These are phyloP conservation scores for Aspergillus pseudonomiae DNA, from an alignment of 2,329 filamentous ascomycete genomes.

Conservation along the genomic window DNA sequence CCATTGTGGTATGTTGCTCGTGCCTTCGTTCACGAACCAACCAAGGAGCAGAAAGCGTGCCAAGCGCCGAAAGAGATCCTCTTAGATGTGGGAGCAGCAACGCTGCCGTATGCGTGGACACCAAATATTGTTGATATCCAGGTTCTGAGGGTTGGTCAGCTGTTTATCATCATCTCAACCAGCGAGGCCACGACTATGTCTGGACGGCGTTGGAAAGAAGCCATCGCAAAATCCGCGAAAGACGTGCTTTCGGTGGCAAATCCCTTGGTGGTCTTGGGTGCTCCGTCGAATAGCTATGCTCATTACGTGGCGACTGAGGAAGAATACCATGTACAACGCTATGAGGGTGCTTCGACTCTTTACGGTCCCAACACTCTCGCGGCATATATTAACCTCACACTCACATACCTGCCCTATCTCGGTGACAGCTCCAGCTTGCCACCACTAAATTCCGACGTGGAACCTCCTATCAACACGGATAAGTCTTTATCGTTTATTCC, in stretches of 20 bases:
- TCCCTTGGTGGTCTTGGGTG: conserved; percentile 80
- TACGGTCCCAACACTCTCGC: conserved; percentile 81
- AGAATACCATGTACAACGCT: conserved; percentile 82
- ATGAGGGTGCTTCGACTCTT: conserved; percentile 92
- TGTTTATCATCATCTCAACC: conserved; percentile 81
- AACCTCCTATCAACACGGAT: conserved; percentile 77
- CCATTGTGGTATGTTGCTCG: conserved; percentile 81
- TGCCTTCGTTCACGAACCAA: conserved; percentile 70
- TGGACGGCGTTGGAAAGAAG: conserved; percentile 80
- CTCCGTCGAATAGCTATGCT: conserved; percentile 87
- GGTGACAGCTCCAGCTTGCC: conserved; percentile 47
- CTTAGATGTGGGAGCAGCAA: conserved; percentile 83
- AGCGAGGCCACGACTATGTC: conserved; percentile 94
- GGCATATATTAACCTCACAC: conserved; percentile 84
- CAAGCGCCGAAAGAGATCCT: conserved; percentile 83
- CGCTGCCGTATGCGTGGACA: conserved; percentile 79
- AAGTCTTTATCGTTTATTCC: conserved; percentile 79
- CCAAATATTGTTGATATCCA: conserved; percentile 93
- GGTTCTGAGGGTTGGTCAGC: conserved; percentile 77
- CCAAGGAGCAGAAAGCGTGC: conserved; percentile 70
- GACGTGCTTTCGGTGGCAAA: conserved; percentile 53
- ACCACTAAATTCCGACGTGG: conserved; percentile 57
- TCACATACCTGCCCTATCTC: conserved; percentile 71
- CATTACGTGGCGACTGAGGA: conserved; percentile 80
- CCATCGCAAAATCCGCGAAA: conserved; percentile 61